phyloP scores from a whole-genome alignment of 495 filamentous ascomycete species.

The Umbilicaria muhlenbergii region DNA sequence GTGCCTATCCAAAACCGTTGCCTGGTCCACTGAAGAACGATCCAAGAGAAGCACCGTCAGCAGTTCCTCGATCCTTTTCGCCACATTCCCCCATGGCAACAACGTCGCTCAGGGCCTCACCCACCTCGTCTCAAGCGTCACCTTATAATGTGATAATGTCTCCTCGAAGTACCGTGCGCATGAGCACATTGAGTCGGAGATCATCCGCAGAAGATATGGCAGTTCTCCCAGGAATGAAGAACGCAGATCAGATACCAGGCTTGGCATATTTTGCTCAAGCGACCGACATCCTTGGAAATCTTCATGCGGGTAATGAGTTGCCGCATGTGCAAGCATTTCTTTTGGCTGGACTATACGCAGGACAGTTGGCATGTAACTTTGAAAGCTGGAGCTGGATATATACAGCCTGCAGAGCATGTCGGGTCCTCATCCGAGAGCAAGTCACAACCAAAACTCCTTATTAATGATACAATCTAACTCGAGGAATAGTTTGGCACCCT shows the following conservation, averaged over 20 bases:
- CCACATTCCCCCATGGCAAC: constrained; percentile 8
- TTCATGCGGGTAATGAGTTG: constrained; percentile 61
- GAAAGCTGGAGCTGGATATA: constrained; percentile 85
- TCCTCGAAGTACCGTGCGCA: constrained; percentile 5
- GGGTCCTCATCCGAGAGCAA: constrained; percentile 66
- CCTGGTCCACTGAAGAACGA: constrained; percentile 38
- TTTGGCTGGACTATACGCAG: constrained; percentile 75
- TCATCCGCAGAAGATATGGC: constrained; percentile 10
- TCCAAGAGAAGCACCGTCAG: background rate
- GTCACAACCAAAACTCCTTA: constrained; percentile 9
- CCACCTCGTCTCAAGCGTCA: constrained; percentile 4
- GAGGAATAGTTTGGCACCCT: background rate
- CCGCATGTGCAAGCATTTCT: constrained; percentile 74
- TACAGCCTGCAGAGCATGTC: constrained; percentile 58
- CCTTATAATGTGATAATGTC: constrained; percentile 1
- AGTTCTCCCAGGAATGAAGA: constrained; percentile 25
- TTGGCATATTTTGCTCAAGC: constrained; percentile 79
- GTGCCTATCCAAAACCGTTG: constrained; percentile 38
- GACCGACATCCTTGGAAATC: constrained; percentile 69
- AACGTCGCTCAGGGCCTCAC: constrained; percentile 6
- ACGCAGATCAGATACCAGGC: constrained; percentile 80
- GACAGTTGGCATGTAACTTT: constrained; percentile 71
- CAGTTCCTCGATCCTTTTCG: constrained; percentile 1
- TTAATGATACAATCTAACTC: background rate
- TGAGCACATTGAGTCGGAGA: constrained; percentile 9